Percentiles rank a stretch among this genome's conserved stretches.
Evolutionary conservation across 495 filamentous ascomycete genomes (phyloP).

Genomic region (Talaromyces thailandensis): DNA sequence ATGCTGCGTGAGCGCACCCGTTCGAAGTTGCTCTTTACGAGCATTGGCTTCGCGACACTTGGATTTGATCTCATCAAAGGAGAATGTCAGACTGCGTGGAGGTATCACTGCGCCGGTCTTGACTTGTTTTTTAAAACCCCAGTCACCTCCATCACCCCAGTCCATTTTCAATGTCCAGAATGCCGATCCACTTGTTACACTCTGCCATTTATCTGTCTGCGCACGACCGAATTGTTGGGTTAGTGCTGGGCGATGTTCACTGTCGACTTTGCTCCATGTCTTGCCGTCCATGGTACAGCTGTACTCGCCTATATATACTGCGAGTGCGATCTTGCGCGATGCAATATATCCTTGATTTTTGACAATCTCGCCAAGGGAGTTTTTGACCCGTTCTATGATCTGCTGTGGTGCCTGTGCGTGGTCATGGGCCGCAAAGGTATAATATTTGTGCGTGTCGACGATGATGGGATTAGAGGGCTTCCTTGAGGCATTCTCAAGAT

Average conservation of each 20-base stretch:
- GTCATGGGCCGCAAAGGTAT: slow-evolving; percentile 37
- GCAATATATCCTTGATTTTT: slow-evolving; percentile 29
- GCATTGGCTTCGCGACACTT: slow-evolving; percentile 20
- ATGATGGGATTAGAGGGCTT: slow-evolving; percentile 38
- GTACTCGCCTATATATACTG: slow-evolving; percentile 46
- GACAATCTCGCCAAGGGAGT: slow-evolving; percentile 5
- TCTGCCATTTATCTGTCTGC: slow-evolving; percentile 32
- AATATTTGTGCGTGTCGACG: slow-evolving; percentile 49
- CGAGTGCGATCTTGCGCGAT: slow-evolving; percentile 32
- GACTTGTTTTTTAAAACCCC: slow-evolving; percentile 41
- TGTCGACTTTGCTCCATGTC: slow-evolving; percentile 28
- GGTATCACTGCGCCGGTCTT: slow-evolving; percentile 26
- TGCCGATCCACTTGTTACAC: slow-evolving; percentile 33
- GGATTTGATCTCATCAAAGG: slow-evolving; percentile 17
- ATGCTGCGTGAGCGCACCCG: slow-evolving; percentile 22
- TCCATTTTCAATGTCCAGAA: slow-evolving; percentile 50
- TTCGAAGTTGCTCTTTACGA: slow-evolving; percentile 18
- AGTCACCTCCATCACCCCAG: slow-evolving; percentile 46
- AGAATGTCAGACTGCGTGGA: slow-evolving; percentile 23
- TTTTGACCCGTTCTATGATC: slow-evolving; percentile 30
- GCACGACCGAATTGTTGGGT: slow-evolving; percentile 35
- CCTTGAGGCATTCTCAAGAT: neutral
- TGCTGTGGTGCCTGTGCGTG: slow-evolving; percentile 32
- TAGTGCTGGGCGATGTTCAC: slow-evolving; percentile 19
- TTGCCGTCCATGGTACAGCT: slow-evolving; percentile 38